phyloP scores from a whole-genome alignment of 495 filamentous ascomycete species.

The Recurvomyces mirabilis region DNA sequence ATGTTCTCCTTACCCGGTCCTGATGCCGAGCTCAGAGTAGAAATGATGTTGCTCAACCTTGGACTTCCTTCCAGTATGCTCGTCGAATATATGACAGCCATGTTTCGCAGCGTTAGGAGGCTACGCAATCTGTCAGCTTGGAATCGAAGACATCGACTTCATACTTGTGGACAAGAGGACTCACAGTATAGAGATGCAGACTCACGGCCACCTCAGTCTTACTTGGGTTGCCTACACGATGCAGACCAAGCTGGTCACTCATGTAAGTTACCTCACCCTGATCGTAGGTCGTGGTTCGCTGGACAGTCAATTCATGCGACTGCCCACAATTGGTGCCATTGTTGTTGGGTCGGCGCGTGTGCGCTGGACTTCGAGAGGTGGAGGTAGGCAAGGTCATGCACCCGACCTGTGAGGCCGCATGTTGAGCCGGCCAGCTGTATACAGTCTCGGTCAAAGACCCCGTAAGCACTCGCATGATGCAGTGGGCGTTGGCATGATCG shows the following conservation, averaged over 20 bases:
- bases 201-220: constrained; percentile 65
- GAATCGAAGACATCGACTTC: too few species aligned
- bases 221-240: constrained; percentile 67
- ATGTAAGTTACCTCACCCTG: constrained; percentile 71
- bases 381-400: not conserved
- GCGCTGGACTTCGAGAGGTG: constrained; percentile 2
- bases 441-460: constrained; percentile 68
- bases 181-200: constrained; percentile 44
- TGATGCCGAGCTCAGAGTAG: constrained; percentile 40
- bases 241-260: constrained; percentile 73
- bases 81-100: constrained; percentile 64
- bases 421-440: constrained; percentile 58
- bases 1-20: constrained; percentile 23
- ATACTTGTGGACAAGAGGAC: not conserved
- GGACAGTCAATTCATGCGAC: constrained; percentile 41
- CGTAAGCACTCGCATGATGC: constrained; percentile 50
- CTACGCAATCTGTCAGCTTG: not conserved
- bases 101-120: constrained; percentile 72
- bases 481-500: constrained; percentile 43
- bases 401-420: constrained; percentile 4
- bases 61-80: constrained; percentile 56
- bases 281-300: constrained; percentile 42
- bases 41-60: constrained; percentile 57
- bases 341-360: constrained; percentile 28
- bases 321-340: constrained; percentile 27